phyloP scores from a whole-genome alignment of 2,329 filamentous ascomycete species.

The Neofusicoccum sp. region DNA sequence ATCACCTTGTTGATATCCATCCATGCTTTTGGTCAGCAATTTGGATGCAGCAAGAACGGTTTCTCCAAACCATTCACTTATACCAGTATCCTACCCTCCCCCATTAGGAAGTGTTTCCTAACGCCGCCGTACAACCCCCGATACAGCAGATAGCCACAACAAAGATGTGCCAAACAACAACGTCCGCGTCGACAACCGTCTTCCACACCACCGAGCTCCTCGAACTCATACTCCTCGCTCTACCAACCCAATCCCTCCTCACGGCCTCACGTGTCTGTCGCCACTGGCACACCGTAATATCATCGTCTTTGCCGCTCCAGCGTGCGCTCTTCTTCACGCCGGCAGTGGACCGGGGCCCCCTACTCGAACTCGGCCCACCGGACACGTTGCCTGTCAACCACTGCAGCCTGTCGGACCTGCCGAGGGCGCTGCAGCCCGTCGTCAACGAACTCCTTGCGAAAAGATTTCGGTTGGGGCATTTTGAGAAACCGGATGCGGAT shows the following conservation, averaged over 20 bases:
- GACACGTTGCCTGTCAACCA: too few relatives aligned
- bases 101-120: too few relatives aligned
- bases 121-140: too few relatives aligned
- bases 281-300: not conserved
- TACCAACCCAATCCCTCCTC: not conserved
- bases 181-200: not conserved
- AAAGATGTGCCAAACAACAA: not conserved
- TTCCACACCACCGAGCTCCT: not conserved
- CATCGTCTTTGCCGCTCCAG: not conserved
- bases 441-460: not conserved
- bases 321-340: not conserved
- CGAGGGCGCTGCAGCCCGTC: not conserved
- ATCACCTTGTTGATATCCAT: too few relatives aligned
- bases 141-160: too few relatives aligned
- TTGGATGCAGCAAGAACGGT: too few relatives aligned
- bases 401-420: not conserved
- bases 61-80: too few relatives aligned
- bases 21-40: too few relatives aligned
- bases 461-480: not conserved
- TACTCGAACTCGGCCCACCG: too few relatives aligned
- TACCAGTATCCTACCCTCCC: too few relatives aligned
- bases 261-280: not conserved
- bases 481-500: not conserved
- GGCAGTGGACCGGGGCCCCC: not conserved
- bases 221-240: not conserved